These are phyloP conservation scores for Pichia sp. DNA, from an alignment of 1,139 yeast genomes.

Conservation along the genomic window DNA sequence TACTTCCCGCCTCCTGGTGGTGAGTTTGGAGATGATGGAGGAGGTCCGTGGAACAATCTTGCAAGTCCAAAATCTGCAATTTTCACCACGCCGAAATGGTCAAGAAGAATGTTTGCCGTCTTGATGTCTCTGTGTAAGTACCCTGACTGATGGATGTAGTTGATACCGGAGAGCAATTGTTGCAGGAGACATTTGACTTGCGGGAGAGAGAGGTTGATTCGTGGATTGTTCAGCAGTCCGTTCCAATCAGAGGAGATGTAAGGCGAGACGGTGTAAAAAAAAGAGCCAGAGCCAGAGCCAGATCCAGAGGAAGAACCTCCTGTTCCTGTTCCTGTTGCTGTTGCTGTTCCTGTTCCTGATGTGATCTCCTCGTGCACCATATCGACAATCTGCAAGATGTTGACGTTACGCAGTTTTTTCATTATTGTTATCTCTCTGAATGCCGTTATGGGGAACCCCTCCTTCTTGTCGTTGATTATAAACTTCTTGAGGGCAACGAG, in stretches of 20 bases:
- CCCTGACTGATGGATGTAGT: conserved; percentile 68
- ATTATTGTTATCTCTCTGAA: conserved; percentile 85
- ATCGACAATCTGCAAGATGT: conserved; percentile 73
- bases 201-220: conserved; percentile 49
- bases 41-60: conserved; percentile 62
- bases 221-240: conserved; percentile 83
- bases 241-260: conserved; percentile 92
- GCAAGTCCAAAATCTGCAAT: conserved; percentile 96
- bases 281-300: conserved; percentile 44
- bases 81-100: conserved; percentile 67
- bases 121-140: conserved; percentile 88
- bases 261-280: conserved; percentile 84
- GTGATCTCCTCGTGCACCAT: conserved; percentile 57
- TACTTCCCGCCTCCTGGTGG: conserved; percentile 72
- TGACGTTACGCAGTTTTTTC: conserved; percentile 60
- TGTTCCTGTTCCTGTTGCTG: no score
- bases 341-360: no score
- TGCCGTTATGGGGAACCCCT: conserved; percentile 94
- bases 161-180: conserved; percentile 73
- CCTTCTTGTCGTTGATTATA: conserved; percentile 75
- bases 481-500: conserved; percentile 84
- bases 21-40: conserved; percentile 39
- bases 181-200: conserved; percentile 80
- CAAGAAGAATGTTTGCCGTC: conserved; percentile 85
- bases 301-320: no score